phyloP scores from a whole-genome alignment of 106 monocot genomes.

The Hemerocallis citrina region DNA sequence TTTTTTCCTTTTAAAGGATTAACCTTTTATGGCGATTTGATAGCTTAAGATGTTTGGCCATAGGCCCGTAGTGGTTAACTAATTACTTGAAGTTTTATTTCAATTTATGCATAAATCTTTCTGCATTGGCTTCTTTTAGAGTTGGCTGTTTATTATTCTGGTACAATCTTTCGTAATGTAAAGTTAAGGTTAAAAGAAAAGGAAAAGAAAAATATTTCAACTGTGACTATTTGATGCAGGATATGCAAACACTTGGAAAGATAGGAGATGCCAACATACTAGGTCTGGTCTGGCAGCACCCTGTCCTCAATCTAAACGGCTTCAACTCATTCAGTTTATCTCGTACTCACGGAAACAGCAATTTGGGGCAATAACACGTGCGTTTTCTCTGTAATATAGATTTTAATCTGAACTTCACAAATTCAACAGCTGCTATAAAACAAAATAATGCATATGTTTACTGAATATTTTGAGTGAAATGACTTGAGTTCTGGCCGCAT shows the following conservation, averaged over 20 bases:
- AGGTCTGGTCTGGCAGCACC: not conserved
- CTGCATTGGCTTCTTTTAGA: not conserved
- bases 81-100: not conserved
- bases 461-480: not conserved
- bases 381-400: not conserved
- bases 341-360: not conserved
- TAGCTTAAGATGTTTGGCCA: no score
- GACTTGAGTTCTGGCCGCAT: not conserved
- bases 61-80: no score
- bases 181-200: not conserved
- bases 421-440: not conserved
- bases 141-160: not conserved
- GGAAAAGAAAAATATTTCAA: not conserved
- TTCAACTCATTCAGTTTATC: not conserved
- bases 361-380: not conserved
- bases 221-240: not conserved
- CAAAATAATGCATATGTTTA: not conserved
- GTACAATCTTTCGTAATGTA: not conserved
- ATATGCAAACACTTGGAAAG: not conserved
- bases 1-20: no score
- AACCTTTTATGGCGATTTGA: no score
- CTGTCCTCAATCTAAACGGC: not conserved
- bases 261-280: not conserved
- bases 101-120: not conserved
- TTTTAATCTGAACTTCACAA: not conserved